Base-by-base conservation (phyloP, 2,329 filamentous ascomycete genomes). In the Sporothrix sp. region DNA sequence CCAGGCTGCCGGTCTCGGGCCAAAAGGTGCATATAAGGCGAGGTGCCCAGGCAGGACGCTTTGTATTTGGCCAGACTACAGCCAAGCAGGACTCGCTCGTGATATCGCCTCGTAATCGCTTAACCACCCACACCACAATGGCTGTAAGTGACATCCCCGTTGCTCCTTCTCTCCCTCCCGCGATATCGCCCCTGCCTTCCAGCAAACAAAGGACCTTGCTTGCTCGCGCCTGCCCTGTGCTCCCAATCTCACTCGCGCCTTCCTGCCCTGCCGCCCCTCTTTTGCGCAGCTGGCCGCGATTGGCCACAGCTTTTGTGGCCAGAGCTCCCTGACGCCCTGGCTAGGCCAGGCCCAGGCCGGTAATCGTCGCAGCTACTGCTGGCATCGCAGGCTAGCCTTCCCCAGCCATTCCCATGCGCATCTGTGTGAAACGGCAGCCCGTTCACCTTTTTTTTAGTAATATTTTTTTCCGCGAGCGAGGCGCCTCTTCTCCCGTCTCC, bases 141-240 rank as follows among this genome's bases (percentile, higher is more conserved):
- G 45, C 45, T 32, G 33, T 47, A 37, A 14, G 44, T 47, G 9
- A n/a, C n/a, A n/a, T n/a, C n/a, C n/a, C n/a, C n/a, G n/a, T 32
- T 35, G 30, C 18, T n/a, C 2, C 5, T 38, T 38, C 10, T 21
- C 3, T n/a, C n/a, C 13, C 35, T 28, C 6, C 14, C 7, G 3
- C 23, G 14, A 14, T 13, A 7, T 14, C 21, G 25, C 3, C 21
- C 13, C 4, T 2, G 18, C 32, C 13, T 43, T 32, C 27, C 5
- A n/a, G 5, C 39, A 37, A n/a, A n/a, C n/a, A n/a, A n/a, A n/a
- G n/a, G n/a, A n/a, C n/a, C n/a, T n/a, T n/a, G n/a, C n/a, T n/a
- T n/a, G 3, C 16, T 20, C 8, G 7, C 7, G 3, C 16, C 16
- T 18, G 16, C 7, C 2, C 35, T 10, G n/a, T n/a, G n/a, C n/a